Evolutionary conservation across 768 basidiomycete genomes (phyloP).

Genomic region (Tulasnella sp.): DNA sequence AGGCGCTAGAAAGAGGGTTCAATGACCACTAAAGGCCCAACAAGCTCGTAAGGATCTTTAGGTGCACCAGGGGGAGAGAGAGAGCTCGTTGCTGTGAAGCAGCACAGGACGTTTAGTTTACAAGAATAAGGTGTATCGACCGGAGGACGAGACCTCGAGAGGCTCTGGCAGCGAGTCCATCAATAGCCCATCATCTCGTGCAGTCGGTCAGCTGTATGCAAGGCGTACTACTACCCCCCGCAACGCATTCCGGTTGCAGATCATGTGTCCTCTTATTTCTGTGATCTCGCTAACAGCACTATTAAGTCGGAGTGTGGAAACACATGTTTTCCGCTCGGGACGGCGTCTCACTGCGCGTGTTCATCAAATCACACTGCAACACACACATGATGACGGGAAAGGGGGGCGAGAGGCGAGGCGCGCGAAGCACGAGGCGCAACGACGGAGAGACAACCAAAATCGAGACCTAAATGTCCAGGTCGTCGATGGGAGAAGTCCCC

Average conservation of each 20-base stretch:
- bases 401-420: not conserved
- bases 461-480: not conserved
- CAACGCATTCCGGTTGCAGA: not conserved
- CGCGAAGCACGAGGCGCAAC: not conserved
- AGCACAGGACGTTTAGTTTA: constrained; percentile 1
- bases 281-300: not conserved
- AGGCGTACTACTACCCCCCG: not conserved
- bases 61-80: not conserved
- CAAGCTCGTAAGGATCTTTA: not conserved
- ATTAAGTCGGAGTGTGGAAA: constrained; percentile 6
- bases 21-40: not conserved
- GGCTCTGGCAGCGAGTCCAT: not conserved
- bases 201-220: not conserved
- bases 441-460: not conserved
- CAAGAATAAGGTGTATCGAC: constrained; percentile 3
- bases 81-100: not conserved
- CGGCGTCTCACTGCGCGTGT: not conserved
- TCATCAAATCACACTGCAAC: no score
- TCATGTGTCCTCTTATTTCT: not conserved
- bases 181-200: not conserved
- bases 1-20: not conserved
- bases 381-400: not conserved
- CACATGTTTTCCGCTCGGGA: not conserved
- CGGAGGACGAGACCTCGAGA: constrained; percentile 4
- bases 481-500: not conserved